phyloP scores from a whole-genome alignment of 2,329 filamentous ascomycete genomes.

The Ophiostoma sp. region DNA sequence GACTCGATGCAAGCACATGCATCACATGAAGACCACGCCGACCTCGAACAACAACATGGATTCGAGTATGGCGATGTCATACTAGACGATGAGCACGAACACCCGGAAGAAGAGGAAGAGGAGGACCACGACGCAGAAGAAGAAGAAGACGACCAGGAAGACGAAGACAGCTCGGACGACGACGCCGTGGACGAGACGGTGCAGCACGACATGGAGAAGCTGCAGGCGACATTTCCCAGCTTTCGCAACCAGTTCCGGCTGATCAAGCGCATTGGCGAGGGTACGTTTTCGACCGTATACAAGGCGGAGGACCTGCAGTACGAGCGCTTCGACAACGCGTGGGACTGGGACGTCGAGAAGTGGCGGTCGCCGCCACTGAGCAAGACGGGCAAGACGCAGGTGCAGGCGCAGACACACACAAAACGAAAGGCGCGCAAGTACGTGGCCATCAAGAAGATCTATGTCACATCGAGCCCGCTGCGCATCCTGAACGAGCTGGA shows the following conservation, averaged over 20 bases:
- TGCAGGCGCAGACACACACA: too few species aligned
- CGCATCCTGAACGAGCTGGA: slow-evolving; percentile 96
- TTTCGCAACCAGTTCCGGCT: slow-evolving; percentile 81
- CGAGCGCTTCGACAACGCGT: slow-evolving; percentile 75
- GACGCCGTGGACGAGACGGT: slow-evolving; percentile 62
- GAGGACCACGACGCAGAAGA: slow-evolving; percentile 38
- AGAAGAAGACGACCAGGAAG: slow-evolving; percentile 34
- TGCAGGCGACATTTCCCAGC: slow-evolving; percentile 75
- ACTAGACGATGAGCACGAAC: slow-evolving; percentile 13
- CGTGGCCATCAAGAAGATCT: slow-evolving; percentile 98
- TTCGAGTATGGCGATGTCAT: slow-evolving; percentile 27
- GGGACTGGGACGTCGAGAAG: slow-evolving; percentile 69
- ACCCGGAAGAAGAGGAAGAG: slow-evolving; percentile 32
- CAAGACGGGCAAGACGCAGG: background rate
- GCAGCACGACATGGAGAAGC: slow-evolving; percentile 77
- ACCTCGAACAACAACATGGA: slow-evolving; percentile 30
- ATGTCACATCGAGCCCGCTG: slow-evolving; percentile 89
- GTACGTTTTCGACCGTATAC: slow-evolving; percentile 97
- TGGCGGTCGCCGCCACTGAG: slow-evolving; percentile 63
- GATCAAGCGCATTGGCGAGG: slow-evolving; percentile 96
- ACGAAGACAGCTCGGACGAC: slow-evolving; percentile 53
- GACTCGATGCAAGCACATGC: background rate
- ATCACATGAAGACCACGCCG: background rate
- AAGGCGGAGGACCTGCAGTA: slow-evolving; percentile 93
- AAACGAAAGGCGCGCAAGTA: slow-evolving; percentile 53